phyloP scores from a whole-genome alignment of 371 early-diverging fungal genomes.

The Conidiobolus incongruus region DNA sequence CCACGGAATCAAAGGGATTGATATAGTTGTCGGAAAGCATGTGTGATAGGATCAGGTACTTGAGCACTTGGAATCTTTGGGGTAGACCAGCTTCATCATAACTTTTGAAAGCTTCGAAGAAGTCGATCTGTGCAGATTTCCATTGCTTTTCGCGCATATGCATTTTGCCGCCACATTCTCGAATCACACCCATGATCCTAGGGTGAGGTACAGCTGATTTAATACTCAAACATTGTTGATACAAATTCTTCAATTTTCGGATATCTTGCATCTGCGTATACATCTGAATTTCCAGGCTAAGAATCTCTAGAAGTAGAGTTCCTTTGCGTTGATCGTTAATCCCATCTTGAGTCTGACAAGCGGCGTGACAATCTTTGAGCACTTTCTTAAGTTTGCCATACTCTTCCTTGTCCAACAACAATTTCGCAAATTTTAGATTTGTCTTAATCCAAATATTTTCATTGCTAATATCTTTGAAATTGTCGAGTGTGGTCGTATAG shows the following conservation, averaged over 20 bases:
- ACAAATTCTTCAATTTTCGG: constrained; percentile 68
- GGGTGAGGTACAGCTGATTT: constrained; percentile 91
- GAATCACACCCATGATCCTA: constrained; percentile 86
- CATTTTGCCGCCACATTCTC: constrained; percentile 95
- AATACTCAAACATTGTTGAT: constrained; percentile 65
- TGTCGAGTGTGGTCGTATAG: constrained; percentile 50
- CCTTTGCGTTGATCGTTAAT: constrained; percentile 74
- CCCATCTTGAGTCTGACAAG: constrained; percentile 64
- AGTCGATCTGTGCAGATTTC: constrained; percentile 77
- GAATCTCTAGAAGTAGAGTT: constrained; percentile 72
- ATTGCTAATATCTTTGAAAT: constrained; percentile 55
- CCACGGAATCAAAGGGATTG: constrained; percentile 90
- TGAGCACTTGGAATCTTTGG: constrained; percentile 78
- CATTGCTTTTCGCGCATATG: constrained; percentile 88
- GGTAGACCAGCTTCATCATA: constrained; percentile 91
- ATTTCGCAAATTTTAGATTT: constrained; percentile 70
- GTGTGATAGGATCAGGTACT: constrained; percentile 78
- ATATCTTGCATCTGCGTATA: constrained; percentile 68
- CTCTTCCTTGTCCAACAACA: constrained; percentile 71
- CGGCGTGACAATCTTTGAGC: constrained; percentile 37
- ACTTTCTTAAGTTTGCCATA: constrained; percentile 40
- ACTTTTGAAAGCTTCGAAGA: constrained; percentile 91
- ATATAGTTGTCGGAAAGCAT: constrained; percentile 86
- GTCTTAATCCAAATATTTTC: constrained; percentile 82
- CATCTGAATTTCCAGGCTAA: constrained; percentile 85